These are phyloP conservation scores for Penicillium desertorum DNA, from an alignment of 495 filamentous ascomycete genomes.

Conservation along the genomic window DNA sequence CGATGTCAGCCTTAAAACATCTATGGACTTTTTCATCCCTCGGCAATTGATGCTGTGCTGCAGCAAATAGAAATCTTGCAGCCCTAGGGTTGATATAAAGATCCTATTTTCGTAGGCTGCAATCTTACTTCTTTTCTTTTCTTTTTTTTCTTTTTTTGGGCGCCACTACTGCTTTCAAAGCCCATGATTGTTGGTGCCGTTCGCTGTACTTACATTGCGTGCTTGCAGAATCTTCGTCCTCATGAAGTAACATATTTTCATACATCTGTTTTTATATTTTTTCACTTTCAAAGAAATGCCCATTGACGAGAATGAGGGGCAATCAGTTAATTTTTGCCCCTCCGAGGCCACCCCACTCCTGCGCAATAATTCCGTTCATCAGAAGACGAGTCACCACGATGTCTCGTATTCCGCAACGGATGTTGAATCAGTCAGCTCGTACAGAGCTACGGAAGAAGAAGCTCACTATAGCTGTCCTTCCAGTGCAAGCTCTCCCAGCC, in stretches of 20 bases:
- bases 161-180: not conserved
- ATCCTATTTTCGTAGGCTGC: not conserved
- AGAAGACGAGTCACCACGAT: slow-evolving; percentile 13
- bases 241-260: not conserved
- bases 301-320: not conserved
- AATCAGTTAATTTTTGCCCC: not conserved
- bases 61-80: not conserved
- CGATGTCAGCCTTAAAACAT: not conserved
- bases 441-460: slow-evolving; percentile 19
- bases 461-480: slow-evolving; percentile 21
- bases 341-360: slow-evolving; percentile 27
- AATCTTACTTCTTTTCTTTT: not conserved
- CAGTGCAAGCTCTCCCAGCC: slow-evolving; percentile 28
- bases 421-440: slow-evolving; percentile 24
- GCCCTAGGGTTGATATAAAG: not conserved
- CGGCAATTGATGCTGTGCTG: not conserved
- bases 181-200: not conserved
- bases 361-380: slow-evolving; percentile 9
- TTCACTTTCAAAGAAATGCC: not conserved
- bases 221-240: not conserved
- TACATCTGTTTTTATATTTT: not conserved
- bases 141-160: not conserved
- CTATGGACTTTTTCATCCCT: not conserved
- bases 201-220: not conserved
- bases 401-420: slow-evolving; percentile 11